Conservation (phyloP, 345 rosid species). For the Gossypium rotundifolium region DNA sequence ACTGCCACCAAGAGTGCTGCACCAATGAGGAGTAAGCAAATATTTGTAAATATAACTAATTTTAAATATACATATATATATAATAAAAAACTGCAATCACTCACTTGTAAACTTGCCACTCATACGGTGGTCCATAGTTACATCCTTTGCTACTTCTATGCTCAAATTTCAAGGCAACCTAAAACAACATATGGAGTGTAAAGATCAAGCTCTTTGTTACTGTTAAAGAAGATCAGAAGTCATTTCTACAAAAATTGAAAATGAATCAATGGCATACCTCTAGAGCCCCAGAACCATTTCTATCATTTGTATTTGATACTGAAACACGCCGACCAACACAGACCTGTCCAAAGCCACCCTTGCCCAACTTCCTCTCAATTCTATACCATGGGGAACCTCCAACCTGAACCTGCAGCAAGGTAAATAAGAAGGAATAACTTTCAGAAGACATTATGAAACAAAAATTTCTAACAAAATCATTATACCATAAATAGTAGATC, state of each 20-base stretch:
- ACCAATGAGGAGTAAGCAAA: neutral
- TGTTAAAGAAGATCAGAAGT: neutral
- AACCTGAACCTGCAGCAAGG: constrained; percentile 49
- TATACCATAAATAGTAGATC: neutral
- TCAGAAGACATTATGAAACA: neutral
- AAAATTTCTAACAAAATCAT: neutral
- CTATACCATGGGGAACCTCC: constrained; percentile 66
- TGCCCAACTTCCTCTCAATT: constrained; percentile 67
- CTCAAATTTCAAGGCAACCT: constrained; percentile 64
- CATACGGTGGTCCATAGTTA: constrained; percentile 49
- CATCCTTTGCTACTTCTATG: constrained; percentile 60
- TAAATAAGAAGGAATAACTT: neutral
- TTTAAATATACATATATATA: neutral
- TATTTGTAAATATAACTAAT: neutral
- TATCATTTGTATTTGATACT: constrained; percentile 35
- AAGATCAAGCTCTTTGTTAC: neutral
- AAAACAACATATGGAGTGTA: constrained; percentile 6
- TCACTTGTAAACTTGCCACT: constrained; percentile 56
- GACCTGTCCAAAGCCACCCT: constrained; percentile 91
- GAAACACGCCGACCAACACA: constrained; percentile 66
- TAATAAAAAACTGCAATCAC: neutral
- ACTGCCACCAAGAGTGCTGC: constrained; percentile 69
- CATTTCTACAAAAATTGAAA: neutral
- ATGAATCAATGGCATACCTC: constrained; percentile 41
- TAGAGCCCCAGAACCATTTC: constrained; percentile 52